Evolutionary conservation across 306 rosid species (phyloP).

Genomic region (Ochetophila trinervis): DNA sequence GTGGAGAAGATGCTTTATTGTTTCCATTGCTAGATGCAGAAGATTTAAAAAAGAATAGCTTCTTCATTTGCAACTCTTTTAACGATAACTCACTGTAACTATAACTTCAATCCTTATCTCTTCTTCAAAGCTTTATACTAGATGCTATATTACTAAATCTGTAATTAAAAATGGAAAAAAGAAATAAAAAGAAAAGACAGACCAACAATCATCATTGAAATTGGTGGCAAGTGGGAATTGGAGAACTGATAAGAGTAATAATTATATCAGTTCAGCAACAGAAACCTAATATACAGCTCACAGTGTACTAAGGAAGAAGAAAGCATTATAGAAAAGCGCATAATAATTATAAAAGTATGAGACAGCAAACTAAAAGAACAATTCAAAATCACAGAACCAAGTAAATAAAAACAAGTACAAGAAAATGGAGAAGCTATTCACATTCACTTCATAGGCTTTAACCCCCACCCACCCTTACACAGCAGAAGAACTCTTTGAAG

Average conservation of each 20-base stretch:
- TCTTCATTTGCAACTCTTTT: slow-evolving; percentile 60
- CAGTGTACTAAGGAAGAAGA: neutral
- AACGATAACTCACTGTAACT: slow-evolving; percentile 28
- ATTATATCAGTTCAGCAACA: neutral
- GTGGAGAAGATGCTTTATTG: slow-evolving; percentile 42
- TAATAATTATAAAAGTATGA: neutral
- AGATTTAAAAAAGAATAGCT: slow-evolving; percentile 76
- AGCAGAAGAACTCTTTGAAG: no score
- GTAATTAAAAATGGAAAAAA: slow-evolving; percentile 4
- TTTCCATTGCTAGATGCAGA: slow-evolving; percentile 59
- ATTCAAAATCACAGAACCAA: no score
- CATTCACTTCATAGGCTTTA: no score
- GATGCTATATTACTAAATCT: slow-evolving; percentile 33
- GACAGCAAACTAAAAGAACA: neutral
- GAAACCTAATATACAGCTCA: neutral
- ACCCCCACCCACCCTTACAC: no score
- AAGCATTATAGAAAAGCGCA: neutral
- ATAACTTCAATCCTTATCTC: slow-evolving; percentile 25
- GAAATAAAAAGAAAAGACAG: neutral
- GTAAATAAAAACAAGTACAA: no score
- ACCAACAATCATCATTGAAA: slow-evolving; percentile 11
- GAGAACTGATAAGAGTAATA: slow-evolving; percentile 4
- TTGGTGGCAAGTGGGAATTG: neutral
- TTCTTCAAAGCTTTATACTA: slow-evolving; percentile 25
- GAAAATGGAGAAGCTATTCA: no score